These are phyloP conservation scores for Clathrus columnatus DNA, from an alignment of 768 basidiomycete species.

Conservation along the genomic window DNA sequence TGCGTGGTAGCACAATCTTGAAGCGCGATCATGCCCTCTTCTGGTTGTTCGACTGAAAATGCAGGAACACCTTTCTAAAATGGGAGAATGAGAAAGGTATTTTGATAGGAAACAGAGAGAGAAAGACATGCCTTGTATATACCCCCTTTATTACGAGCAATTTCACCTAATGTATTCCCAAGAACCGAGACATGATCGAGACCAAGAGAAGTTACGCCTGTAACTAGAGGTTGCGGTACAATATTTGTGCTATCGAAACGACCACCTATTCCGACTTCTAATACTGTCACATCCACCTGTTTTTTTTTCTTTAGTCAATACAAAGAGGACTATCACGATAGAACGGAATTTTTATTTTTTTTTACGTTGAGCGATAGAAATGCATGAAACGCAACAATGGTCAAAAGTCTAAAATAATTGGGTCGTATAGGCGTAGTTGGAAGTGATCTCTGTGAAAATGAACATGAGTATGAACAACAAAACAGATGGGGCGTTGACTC, in stretches of 20 bases:
- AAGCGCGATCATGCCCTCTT: slow-evolving; percentile 61
- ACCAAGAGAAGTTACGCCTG: slow-evolving; percentile 85
- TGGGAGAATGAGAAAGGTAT: not conserved
- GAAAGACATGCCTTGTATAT: slow-evolving; percentile 71
- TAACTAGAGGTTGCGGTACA: slow-evolving; percentile 82
- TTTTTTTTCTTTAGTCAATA: not conserved
- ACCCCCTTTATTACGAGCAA: slow-evolving; percentile 92
- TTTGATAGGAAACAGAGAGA: not conserved
- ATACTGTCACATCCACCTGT: slow-evolving; percentile 76
- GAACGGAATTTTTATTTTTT: not conserved
- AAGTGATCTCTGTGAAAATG: slow-evolving; percentile 33
- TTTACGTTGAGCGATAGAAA: slow-evolving; percentile 65
- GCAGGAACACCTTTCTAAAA: slow-evolving; percentile 73
- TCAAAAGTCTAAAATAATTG: slow-evolving; percentile 89
- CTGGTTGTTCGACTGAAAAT: slow-evolving; percentile 69
- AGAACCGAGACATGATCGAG: slow-evolving; percentile 86
- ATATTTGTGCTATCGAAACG: slow-evolving; percentile 93
- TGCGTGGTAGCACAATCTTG: slow-evolving; percentile 53
- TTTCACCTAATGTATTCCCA: slow-evolving; percentile 81
- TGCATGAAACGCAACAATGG: slow-evolving; percentile 84
- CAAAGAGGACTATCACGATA: no score
- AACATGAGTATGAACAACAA: not conserved
- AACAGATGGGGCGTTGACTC: slow-evolving; percentile 18
- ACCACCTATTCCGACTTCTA: slow-evolving; percentile 97
- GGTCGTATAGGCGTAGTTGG: slow-evolving; percentile 63